Conservation (phyloP, 192 early-diverging fungal species). For the Podochytrium sp. region DNA sequence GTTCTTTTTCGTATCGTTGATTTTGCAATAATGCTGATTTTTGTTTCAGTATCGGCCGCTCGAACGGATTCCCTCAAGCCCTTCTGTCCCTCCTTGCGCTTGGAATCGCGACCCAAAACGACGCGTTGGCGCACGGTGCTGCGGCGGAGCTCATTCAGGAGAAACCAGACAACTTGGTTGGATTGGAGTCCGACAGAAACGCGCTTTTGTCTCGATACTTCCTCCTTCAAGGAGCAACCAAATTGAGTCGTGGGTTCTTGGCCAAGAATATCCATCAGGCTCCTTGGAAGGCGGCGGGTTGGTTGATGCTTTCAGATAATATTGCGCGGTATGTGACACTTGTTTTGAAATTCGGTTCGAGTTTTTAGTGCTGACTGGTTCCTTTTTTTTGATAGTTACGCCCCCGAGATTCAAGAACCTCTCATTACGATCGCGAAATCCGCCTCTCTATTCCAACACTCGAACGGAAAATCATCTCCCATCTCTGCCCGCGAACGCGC, state of each 20-base stretch:
- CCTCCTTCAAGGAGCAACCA: conserved; percentile 34
- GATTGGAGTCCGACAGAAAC: conserved; percentile 28
- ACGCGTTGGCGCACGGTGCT: conserved; percentile 62
- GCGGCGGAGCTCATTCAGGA: conserved; percentile 68
- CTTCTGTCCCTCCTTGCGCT: conserved; percentile 72
- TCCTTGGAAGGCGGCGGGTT: conserved; percentile 43
- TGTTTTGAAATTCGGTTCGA: too few relatives aligned
- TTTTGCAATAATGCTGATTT: too few relatives aligned
- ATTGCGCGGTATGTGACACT: conserved; percentile 16
- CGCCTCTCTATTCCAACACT: conserved; percentile 12
- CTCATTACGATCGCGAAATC: conserved; percentile 13
- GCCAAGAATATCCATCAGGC: conserved; percentile 39
- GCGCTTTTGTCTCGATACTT: conserved; percentile 37
- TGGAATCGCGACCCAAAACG: conserved; percentile 67
- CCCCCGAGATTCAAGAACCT: conserved; percentile 10
- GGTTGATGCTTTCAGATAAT: conserved; percentile 35
- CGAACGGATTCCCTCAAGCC: conserved; percentile 61
- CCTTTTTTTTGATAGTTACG: conserved; percentile 6
- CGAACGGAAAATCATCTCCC: not conserved
- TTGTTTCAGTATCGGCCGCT: conserved; percentile 56
- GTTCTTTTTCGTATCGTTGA: too few relatives aligned
- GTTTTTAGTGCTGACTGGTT: too few relatives aligned
- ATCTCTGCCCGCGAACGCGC: not conserved
- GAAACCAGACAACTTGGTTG: conserved; percentile 29
- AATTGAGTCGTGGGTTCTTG: conserved; percentile 44